Conservation (phyloP, 2,329 filamentous ascomycete species). For the Cyanodermella asteris region DNA sequence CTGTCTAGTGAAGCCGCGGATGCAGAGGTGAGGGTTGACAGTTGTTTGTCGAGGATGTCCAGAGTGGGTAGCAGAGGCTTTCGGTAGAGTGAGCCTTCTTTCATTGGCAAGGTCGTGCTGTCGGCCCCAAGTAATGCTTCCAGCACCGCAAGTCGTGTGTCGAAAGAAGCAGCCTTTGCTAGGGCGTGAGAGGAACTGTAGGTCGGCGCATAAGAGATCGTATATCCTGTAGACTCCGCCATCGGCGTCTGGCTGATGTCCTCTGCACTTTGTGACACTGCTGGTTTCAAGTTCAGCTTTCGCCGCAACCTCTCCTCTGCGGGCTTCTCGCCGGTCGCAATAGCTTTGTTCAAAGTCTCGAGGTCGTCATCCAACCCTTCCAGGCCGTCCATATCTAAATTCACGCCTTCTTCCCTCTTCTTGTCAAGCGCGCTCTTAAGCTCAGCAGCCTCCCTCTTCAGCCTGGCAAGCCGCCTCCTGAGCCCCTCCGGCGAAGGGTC, state of each 20-base stretch:
- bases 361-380: slow-evolving; percentile 4
- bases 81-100: too few relatives aligned
- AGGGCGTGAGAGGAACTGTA: slow-evolving; percentile 38
- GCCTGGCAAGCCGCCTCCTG: slow-evolving; percentile 55
- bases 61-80: slow-evolving; percentile 65
- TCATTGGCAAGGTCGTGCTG: slow-evolving; percentile 41
- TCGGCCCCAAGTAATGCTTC: slow-evolving; percentile 67
- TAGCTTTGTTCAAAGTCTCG: slow-evolving; percentile 1
- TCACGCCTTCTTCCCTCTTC: slow-evolving; percentile 28
- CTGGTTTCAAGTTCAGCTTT: background rate
- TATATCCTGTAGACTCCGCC: slow-evolving; percentile 12
- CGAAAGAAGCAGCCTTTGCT: slow-evolving; percentile 69
- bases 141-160: slow-evolving; percentile 53
- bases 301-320: background rate
- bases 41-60: slow-evolving; percentile 57
- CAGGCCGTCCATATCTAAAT: slow-evolving; percentile 4
- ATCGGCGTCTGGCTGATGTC: slow-evolving; percentile 11
- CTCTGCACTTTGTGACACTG: slow-evolving; percentile 5
- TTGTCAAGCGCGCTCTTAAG: slow-evolving; percentile 33
- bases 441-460: slow-evolving; percentile 66
- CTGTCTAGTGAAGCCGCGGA: slow-evolving; percentile 52
- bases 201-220: slow-evolving; percentile 2
- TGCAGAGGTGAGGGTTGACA: slow-evolving; percentile 43
- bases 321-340: background rate
- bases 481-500: slow-evolving; percentile 56